Conservation (phyloP, 1,284 basidiomycete genomes). For the Rhodotorula sp. region DNA sequence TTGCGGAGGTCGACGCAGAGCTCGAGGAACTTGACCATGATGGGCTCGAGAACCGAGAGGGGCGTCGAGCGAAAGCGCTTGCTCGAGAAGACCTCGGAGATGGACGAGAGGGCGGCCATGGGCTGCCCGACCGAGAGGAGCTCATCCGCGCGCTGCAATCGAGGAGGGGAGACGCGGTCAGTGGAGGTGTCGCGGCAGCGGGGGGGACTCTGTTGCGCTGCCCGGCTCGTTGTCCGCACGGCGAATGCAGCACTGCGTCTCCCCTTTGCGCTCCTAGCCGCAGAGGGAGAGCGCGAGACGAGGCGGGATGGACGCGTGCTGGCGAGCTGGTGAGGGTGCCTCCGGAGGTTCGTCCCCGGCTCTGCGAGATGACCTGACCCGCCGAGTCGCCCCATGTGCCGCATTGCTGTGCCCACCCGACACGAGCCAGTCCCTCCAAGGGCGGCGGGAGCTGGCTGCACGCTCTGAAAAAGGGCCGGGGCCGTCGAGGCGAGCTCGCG, state of each 20-base stretch:
- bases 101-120: constrained; percentile 81
- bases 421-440: too few species aligned
- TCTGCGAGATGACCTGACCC: too few species aligned
- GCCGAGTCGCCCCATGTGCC: too few species aligned
- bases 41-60: constrained; percentile 86
- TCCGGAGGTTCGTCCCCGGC: too few species aligned
- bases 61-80: constrained; percentile 95
- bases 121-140: constrained; percentile 87
- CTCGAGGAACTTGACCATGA: constrained; percentile 81
- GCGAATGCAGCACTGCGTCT: too few species aligned
- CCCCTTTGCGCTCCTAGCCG: too few species aligned
- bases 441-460: neutral
- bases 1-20: constrained; percentile 95
- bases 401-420: too few species aligned
- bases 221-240: too few species aligned
- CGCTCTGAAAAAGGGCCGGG: neutral
- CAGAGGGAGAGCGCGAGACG: too few species aligned
- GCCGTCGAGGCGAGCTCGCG: too few species aligned
- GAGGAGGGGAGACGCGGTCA: neutral
- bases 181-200: neutral
- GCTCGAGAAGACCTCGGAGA: constrained; percentile 87
- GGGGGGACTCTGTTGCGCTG: neutral
- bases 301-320: neutral
- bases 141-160: constrained; percentile 64
- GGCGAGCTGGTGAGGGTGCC: neutral